Evolutionary conservation across 202 grass and related monocot genomes (phyloP).

Genomic region (Schoenoplectus triqueter): DNA sequence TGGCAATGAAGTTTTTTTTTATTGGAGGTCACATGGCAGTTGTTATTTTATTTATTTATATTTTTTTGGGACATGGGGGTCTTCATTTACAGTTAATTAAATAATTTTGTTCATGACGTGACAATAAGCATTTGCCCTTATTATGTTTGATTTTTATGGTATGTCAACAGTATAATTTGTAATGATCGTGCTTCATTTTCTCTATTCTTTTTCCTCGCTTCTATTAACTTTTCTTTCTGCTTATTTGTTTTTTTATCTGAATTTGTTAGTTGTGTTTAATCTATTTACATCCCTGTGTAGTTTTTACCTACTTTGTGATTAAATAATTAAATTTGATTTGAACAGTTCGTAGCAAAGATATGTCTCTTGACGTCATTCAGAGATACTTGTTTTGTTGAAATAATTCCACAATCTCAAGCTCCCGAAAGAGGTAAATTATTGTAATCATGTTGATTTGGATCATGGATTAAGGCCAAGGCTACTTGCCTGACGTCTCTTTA

Average conservation of each 20-base stretch:
- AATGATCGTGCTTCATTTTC: neutral
- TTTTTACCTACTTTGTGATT: no score
- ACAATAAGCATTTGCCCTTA: neutral
- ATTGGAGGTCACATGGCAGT: slow-evolving; percentile 6
- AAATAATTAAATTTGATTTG: slow-evolving; percentile 43
- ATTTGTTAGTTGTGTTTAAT: neutral
- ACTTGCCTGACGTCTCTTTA: neutral
- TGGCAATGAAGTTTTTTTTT: slow-evolving; percentile 32
- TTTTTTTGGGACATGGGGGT: neutral
- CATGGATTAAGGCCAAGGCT: neutral
- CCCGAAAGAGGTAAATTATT: slow-evolving; percentile 80
- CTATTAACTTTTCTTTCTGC: neutral
- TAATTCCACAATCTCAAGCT: slow-evolving; percentile 81
- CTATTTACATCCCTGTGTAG: neutral
- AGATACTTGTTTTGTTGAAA: slow-evolving; percentile 97
- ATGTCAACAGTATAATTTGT: neutral
- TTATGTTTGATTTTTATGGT: no score
- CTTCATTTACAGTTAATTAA: neutral
- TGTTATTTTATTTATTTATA: neutral
- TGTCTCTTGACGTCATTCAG: slow-evolving; percentile 98
- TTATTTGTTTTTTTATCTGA: slow-evolving; percentile 2
- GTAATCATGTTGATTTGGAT: neutral
- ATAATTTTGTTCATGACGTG: neutral
- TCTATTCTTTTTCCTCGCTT: neutral
- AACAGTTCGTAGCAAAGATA: slow-evolving; percentile 95